Conservation (phyloP, 176 grass and related monocot species). For the Avena sativa region DNA sequence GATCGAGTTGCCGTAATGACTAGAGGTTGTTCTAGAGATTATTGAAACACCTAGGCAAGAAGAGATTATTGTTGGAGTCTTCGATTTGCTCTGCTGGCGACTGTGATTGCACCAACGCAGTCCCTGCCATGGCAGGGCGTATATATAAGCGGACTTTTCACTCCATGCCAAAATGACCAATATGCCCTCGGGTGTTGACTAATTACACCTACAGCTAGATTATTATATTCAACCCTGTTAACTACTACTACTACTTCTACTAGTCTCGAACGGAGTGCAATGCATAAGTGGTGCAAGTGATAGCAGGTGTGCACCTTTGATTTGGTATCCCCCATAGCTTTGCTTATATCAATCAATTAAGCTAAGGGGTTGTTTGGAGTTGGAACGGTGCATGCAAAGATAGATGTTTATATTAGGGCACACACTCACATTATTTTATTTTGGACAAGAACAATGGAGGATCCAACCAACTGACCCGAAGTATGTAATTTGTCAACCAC, state of each 20-base stretch:
- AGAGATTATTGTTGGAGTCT: not conserved
- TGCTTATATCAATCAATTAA: not conserved
- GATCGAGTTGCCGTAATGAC: slow-evolving; percentile 5
- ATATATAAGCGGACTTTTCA: slow-evolving; percentile 38
- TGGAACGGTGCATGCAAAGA: slow-evolving; percentile 20
- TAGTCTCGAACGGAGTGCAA: not conserved
- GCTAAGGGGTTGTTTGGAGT: slow-evolving; percentile 12
- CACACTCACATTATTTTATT: not conserved
- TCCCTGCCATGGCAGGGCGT: slow-evolving; percentile 5
- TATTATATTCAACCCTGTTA: not conserved
- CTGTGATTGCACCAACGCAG: slow-evolving; percentile 45
- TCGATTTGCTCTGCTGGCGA: not conserved
- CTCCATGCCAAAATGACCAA: slow-evolving; percentile 34
- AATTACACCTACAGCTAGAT: not conserved
- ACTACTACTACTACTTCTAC: not conserved
- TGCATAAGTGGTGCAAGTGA: not conserved
- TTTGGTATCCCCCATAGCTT: not conserved
- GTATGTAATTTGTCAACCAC: slow-evolving; percentile 69
- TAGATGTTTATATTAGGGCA: slow-evolving; percentile 11
- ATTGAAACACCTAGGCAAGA: slow-evolving; percentile 24
- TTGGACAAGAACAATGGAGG: slow-evolving; percentile 26
- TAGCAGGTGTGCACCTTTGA: slow-evolving; percentile 18
- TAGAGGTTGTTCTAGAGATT: not conserved
- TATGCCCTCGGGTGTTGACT: slow-evolving; percentile 37
- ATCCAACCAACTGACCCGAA: slow-evolving; percentile 51